Conservation (phyloP, 192 early-diverging fungal species). For the Allomyces arbusculus region DNA sequence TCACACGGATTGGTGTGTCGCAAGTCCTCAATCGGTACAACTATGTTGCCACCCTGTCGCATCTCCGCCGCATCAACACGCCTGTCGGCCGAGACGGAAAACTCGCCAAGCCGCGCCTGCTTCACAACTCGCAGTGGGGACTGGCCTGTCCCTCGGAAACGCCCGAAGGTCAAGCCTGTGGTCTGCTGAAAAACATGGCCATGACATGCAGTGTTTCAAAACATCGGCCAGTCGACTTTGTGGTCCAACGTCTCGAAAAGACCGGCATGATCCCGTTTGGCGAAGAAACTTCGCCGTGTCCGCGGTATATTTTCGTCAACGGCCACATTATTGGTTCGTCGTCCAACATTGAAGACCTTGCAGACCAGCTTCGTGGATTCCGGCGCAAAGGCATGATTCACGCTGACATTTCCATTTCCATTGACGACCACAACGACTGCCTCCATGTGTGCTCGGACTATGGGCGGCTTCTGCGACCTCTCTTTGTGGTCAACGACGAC, state of each 20-base stretch:
- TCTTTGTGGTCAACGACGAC: conserved; percentile 73
- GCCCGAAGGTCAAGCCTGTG: conserved; percentile 97
- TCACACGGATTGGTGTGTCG: conserved; percentile 8
- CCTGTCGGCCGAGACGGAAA: conserved; percentile 97
- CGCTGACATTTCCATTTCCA: conserved; percentile 82
- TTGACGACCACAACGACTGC: conserved; percentile 86
- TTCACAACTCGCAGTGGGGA: conserved; percentile 99
- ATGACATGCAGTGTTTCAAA: conserved; percentile 90
- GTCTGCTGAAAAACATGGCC: conserved; percentile 96
- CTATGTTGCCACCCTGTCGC: conserved; percentile 90
- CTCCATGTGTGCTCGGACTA: conserved; percentile 86
- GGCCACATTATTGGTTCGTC: conserved; percentile 92
- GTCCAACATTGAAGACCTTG: conserved; percentile 68
- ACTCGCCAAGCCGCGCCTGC: conserved; percentile 91
- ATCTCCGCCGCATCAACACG: conserved; percentile 95
- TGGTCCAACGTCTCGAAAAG: conserved; percentile 81
- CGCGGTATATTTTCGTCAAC: conserved; percentile 93
- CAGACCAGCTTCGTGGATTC: conserved; percentile 52
- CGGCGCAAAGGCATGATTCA: conserved; percentile 66
- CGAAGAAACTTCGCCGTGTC: conserved; percentile 75
- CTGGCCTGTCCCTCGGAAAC: conserved; percentile 96
- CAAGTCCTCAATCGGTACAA: conserved; percentile 76
- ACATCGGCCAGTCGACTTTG: conserved; percentile 51
- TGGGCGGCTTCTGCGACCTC: conserved; percentile 84
- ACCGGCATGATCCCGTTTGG: conserved; percentile 34